Base-by-base conservation (phyloP, 106 monocot species). In the Allium fistulosum region DNA sequence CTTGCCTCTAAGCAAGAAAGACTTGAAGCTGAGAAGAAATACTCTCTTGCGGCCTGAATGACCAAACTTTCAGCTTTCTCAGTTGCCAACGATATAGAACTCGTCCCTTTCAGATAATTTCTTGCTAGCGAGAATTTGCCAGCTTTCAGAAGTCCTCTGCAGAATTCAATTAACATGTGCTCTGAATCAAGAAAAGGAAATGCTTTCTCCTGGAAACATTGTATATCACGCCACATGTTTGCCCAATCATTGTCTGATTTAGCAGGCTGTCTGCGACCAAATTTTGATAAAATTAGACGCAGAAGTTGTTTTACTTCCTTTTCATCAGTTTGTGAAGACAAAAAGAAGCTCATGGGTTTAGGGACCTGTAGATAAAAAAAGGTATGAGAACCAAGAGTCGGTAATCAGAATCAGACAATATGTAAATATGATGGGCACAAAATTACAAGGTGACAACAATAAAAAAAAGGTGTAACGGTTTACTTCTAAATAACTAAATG, bases 121-220 rank as follows among this genome's bases (percentile, higher is more conserved):
- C 96, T 88, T 71, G 96, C 96, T 74, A 96, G 86, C 14, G 88
- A 84, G 73, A 96, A 92, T 75, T 91, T 96, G 28, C 88, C 92
- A 71, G 92, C 91, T 79, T 96, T 96, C 66, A 96, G 53, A 71
- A 96, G 86, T 22, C 88, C 96, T 75, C 88, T 85, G 46, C 86
- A 84, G 76, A 88, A 96, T 74, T 96, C 96, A 63, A 77, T 59
- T 16, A 96, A 84, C 73, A 91, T 84, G 71, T 84, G 92, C 68
- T 96, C 96, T 61, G 68, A 66, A 77, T 96, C 96, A 76, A 96
- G 85, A 80, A 86, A 88, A 72, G 83, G 70, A 75, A 96, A 96
- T 66, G 88, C 91, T 62, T 86, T 92, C 69, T 88, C 96, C 65
- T 88, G 91, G 26, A 96, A 86, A 66, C 72, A 74, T 72, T 80